phyloP scores from a whole-genome alignment of 169 alveolate species.

The Nephromyces sp. region DNA sequence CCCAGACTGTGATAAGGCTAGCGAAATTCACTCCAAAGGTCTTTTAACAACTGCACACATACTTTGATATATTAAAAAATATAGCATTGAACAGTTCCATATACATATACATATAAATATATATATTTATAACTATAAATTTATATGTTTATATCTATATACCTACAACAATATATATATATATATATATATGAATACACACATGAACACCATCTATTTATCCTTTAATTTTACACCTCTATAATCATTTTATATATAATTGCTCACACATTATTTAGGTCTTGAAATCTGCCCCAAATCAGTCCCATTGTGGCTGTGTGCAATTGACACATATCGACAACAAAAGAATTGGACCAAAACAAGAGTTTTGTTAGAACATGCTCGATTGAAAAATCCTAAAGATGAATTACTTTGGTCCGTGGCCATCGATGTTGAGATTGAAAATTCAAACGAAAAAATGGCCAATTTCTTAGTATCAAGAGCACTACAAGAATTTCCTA shows the following conservation, averaged over 20 bases:
- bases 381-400: constrained; percentile 71
- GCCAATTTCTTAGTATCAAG: constrained; percentile 77
- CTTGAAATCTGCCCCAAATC: constrained; percentile 31
- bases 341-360: constrained; percentile 69
- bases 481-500: constrained; percentile 89
- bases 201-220: too few relatives aligned
- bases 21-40: too few relatives aligned
- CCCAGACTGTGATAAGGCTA: constrained; percentile 15
- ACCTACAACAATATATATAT: too few relatives aligned
- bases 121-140: too few relatives aligned
- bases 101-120: too few relatives aligned
- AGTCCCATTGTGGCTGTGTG: constrained; percentile 74
- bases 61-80: too few relatives aligned
- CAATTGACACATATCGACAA: constrained; percentile 62
- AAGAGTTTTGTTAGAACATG: constrained; percentile 77
- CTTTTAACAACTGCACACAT: too few relatives aligned
- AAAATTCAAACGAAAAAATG: constrained; percentile 69
- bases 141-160: too few relatives aligned
- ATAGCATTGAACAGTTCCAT: too few relatives aligned
- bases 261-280: constrained; percentile 13
- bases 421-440: constrained; percentile 81
- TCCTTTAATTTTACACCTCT: too few relatives aligned
- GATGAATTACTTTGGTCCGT: constrained; percentile 80
- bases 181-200: too few relatives aligned
- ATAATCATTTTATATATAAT: too few relatives aligned